These are phyloP conservation scores for Lactarius evosmus DNA, from an alignment of 768 basidiomycete genomes.

Conservation along the genomic window DNA sequence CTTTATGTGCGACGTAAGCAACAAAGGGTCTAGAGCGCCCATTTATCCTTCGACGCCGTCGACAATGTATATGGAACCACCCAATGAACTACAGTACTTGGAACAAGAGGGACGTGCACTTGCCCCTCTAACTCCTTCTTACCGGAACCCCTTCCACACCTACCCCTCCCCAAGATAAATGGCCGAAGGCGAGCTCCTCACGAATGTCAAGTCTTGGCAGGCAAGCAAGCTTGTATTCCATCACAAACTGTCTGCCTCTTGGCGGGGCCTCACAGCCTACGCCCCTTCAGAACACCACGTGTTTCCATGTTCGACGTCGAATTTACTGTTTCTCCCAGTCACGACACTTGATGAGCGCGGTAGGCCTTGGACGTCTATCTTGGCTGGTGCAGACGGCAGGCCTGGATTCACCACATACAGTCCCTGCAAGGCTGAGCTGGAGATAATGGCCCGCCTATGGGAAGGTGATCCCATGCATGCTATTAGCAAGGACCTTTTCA, in stretches of 20 bases:
- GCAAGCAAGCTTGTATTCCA: conserved; percentile 5
- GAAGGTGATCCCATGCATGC: conserved; percentile 47
- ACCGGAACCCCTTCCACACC: background rate
- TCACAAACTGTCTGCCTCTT: conserved; percentile 7
- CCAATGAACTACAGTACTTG: background rate
- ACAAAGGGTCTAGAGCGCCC: background rate
- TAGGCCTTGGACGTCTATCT: conserved; percentile 59
- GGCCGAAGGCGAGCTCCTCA: background rate
- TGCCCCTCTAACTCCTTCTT: background rate
- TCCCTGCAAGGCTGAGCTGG: conserved; percentile 38
- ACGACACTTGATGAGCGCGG: conserved; percentile 49
- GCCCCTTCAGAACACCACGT: conserved; percentile 8
- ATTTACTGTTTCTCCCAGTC: conserved; percentile 46
- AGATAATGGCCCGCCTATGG: conserved; percentile 45
- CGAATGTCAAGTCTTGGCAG: conserved; percentile 3
- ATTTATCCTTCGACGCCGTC: conserved; percentile 7
- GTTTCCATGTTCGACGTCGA: conserved; percentile 10
- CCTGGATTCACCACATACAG: conserved; percentile 44
- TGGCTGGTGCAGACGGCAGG: conserved; percentile 44
- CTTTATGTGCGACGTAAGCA: conserved; percentile 2
- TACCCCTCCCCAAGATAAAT: background rate
- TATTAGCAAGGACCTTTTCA: background rate
- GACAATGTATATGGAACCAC: conserved; percentile 6
- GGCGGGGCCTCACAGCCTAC: conserved; percentile 7
- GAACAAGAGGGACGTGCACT: background rate